Conservation (phyloP, 2,329 filamentous ascomycete genomes). For the Botrytis medusae region DNA sequence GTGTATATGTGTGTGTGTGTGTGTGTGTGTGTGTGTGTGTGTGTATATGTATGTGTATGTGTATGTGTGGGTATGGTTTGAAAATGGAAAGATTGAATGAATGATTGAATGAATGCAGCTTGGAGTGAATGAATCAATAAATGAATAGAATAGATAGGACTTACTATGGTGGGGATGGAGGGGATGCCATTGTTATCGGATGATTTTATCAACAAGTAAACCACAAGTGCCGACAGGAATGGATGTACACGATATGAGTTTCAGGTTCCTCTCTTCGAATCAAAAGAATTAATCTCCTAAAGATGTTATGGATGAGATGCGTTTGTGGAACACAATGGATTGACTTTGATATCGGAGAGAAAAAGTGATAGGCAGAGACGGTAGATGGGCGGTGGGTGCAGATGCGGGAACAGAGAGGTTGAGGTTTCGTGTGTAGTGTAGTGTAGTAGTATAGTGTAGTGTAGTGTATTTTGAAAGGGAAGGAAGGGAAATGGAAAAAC, state of each 20-base stretch:
- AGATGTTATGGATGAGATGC: not conserved
- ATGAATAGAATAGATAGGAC: not conserved
- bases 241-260: slow-evolving; percentile 1
- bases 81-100: not conserved
- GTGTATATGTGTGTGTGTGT: not conserved
- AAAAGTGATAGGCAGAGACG: not conserved
- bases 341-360: not conserved
- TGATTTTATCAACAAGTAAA: not conserved
- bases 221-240: not conserved
- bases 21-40: not conserved
- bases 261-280: not conserved
- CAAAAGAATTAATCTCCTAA: not conserved
- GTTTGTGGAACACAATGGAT: not conserved
- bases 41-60: not conserved
- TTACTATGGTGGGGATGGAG: slow-evolving; percentile 23
- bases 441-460: not conserved
- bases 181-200: slow-evolving; percentile 19
- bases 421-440: not conserved
- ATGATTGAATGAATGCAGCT: not conserved
- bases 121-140: not conserved
- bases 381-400: not conserved
- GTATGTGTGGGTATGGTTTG: not conserved
- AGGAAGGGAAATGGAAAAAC: not conserved
- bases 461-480: not conserved
- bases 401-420: not conserved